Evolutionary conservation across 2,329 filamentous ascomycete species (phyloP).

Genomic region (Epichloe amarillans): DNA sequence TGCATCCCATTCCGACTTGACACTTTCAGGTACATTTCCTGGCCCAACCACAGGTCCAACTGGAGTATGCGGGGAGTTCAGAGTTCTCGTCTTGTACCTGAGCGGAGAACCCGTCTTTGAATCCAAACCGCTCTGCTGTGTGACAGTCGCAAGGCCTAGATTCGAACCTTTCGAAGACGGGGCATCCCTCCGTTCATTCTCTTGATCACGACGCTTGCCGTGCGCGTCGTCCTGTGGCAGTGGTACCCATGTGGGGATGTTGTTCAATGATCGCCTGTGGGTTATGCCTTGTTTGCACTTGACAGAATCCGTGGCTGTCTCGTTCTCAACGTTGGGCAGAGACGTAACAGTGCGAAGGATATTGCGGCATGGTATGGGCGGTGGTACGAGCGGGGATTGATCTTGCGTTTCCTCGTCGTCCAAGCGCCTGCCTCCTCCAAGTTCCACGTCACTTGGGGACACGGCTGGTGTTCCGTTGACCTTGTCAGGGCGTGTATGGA

Average conservation of each 20-base stretch:
- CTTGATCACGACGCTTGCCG: conserved; percentile 11
- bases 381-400: not conserved
- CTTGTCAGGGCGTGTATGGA: not conserved
- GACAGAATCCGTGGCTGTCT: not conserved
- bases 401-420: not conserved
- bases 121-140: conserved; percentile 10
- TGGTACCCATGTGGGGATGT: conserved; percentile 8
- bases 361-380: conserved; percentile 2
- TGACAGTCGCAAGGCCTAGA: conserved; percentile 12
- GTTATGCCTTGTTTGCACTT: conserved; percentile 4
- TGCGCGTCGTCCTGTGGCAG: conserved; percentile 9
- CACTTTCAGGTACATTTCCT: not conserved
- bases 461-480: not conserved
- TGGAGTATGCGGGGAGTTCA: not conserved
- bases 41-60: not conserved
- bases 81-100: conserved; percentile 3
- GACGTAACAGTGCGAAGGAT: conserved; percentile 1
- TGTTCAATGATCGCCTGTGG: conserved; percentile 15
- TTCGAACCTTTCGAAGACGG: conserved; percentile 17
- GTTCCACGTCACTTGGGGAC: not conserved
- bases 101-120: conserved; percentile 10
- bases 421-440: not conserved
- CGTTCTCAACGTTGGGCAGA: not conserved
- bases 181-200: conserved; percentile 9
- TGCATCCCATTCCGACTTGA: conserved; percentile 13